Conservation (phyloP, 1,284 basidiomycete genomes). For the Rhodotorula sp. region DNA sequence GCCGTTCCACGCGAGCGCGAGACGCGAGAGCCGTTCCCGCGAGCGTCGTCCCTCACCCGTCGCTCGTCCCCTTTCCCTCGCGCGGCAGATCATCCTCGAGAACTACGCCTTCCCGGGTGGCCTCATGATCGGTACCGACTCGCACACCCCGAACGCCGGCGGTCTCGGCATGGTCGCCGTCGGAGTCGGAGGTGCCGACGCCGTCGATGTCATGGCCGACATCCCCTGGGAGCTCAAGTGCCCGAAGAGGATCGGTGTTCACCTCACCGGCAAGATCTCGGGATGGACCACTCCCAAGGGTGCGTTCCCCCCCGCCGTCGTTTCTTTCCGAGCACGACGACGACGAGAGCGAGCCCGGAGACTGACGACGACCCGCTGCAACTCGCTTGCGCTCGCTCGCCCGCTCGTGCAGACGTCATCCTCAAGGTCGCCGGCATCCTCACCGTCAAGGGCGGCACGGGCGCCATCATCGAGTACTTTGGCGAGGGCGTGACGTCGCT, state of each 20-base stretch:
- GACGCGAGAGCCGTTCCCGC: no score
- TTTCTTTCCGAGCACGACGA: no score
- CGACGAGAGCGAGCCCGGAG: no score
- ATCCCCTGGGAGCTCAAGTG: conserved; percentile 99
- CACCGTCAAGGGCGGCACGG: conserved; percentile 96
- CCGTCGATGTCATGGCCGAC: conserved; percentile 96
- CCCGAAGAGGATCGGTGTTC: conserved; percentile 97
- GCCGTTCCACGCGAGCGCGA: no score
- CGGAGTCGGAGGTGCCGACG: conserved; percentile 98
- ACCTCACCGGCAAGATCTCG: conserved; percentile 88
- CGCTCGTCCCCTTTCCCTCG: no score
- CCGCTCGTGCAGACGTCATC: conserved; percentile 68
- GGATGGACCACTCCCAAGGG: conserved; percentile 99
- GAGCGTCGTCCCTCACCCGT: no score
- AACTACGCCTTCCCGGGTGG: conserved; percentile 99
- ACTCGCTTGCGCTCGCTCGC: not conserved
- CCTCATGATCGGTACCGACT: conserved; percentile 99
- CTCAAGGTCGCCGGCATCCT: conserved; percentile 96
- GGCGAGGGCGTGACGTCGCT: conserved; percentile 92
- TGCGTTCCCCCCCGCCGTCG: conserved; percentile 50
- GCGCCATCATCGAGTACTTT: conserved; percentile 92
- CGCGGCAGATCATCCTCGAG: conserved; percentile 70
- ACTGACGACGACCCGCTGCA: no score
- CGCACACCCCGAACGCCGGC: conserved; percentile 98
- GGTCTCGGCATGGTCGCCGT: conserved; percentile 99